Conservation (phyloP, 345 rosid species). For the Citropsis articulata region DNA sequence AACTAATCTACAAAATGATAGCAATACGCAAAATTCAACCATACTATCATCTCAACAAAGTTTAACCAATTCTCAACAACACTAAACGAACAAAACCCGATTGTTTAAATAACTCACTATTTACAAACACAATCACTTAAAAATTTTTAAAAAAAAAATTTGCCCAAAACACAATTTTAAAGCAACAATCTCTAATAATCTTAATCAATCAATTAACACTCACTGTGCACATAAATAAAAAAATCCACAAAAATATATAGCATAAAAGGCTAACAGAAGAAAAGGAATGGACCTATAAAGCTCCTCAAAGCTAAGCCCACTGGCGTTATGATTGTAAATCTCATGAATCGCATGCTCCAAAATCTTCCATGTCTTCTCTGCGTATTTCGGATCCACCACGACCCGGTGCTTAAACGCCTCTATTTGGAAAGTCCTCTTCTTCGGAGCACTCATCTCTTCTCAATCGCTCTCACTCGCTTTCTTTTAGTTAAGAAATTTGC, state of each 20-base stretch:
- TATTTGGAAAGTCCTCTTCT: conserved; percentile 64
- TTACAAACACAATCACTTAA: background rate
- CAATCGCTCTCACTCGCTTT: background rate
- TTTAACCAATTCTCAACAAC: background rate
- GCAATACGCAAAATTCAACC: background rate
- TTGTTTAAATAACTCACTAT: background rate
- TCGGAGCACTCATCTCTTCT: conserved; percentile 52
- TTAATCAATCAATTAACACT: background rate
- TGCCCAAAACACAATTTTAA: background rate
- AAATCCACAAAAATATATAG: background rate
- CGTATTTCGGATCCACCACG: conserved; percentile 77
- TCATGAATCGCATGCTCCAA: conserved; percentile 76
- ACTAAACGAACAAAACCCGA: background rate
- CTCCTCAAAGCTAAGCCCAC: conserved; percentile 73
- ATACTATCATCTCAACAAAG: background rate
- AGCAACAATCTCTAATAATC: background rate
- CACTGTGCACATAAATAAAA: background rate
- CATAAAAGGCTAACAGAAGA: background rate
- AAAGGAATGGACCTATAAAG: conserved; percentile 48
- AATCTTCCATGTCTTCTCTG: conserved; percentile 78
- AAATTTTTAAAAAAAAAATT: background rate
- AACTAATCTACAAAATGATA: background rate
- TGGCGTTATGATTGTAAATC: conserved; percentile 73
- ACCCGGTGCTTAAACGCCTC: conserved; percentile 78
- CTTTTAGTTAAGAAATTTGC: background rate